These are phyloP conservation scores for Hericium erinaceus DNA, from an alignment of 768 basidiomycete species.

Conservation along the genomic window DNA sequence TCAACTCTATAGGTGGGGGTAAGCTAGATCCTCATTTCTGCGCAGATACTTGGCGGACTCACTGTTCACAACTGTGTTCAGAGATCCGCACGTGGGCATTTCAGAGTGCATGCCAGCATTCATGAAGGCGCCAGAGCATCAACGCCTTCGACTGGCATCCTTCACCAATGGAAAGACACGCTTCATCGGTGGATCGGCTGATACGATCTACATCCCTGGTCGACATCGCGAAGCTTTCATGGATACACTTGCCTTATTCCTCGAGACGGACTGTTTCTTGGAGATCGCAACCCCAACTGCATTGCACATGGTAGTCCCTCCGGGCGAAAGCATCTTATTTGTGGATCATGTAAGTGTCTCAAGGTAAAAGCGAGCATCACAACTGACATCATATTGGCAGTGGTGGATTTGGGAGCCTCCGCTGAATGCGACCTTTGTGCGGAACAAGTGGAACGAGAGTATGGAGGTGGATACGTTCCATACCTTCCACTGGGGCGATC, in stretches of 20 bases:
- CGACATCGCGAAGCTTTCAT: conserved; percentile 30
- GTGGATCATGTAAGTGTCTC: conserved; percentile 34
- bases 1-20: conserved; percentile 13
- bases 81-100: conserved; percentile 37
- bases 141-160: conserved; percentile 30
- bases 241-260: conserved; percentile 32
- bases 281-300: conserved; percentile 40
- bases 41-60: neutral
- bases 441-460: conserved; percentile 35
- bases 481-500: conserved; percentile 41
- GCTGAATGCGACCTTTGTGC: conserved; percentile 36
- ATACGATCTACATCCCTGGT: conserved; percentile 41
- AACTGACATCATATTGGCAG: conserved; percentile 12
- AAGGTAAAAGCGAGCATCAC: neutral
- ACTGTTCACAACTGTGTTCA: conserved; percentile 7
- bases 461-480: conserved; percentile 45
- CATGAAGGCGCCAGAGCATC: conserved; percentile 22
- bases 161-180: conserved; percentile 26
- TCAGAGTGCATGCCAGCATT: conserved; percentile 35
- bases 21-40: neutral
- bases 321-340: conserved; percentile 31
- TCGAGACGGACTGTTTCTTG: conserved; percentile 39
- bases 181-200: conserved; percentile 38
- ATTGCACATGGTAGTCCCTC: conserved; percentile 33
- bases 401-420: conserved; percentile 43